Conservation (phyloP, 192 early-diverging fungal genomes). For the Mortierella claussenii region DNA sequence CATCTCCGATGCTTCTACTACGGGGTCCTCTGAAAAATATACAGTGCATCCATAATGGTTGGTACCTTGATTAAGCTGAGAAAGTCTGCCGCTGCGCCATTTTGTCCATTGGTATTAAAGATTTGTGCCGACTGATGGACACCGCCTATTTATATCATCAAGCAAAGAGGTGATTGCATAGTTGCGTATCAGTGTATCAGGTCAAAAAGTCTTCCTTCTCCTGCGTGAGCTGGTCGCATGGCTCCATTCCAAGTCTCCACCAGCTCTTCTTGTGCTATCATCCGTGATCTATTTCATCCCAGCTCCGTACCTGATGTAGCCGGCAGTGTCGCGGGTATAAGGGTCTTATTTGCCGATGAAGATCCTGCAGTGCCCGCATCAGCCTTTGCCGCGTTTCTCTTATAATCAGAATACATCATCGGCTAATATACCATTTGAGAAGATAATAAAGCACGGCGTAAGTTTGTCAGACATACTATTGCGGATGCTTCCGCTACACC, state of each 20-base stretch:
- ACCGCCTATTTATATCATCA: neutral
- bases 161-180: too few relatives aligned
- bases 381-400: constrained; percentile 8
- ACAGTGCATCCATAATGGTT: neutral
- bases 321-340: constrained; percentile 16
- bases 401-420: constrained; percentile 54
- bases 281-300: neutral
- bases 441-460: too few relatives aligned
- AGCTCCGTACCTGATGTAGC: constrained; percentile 1
- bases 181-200: too few relatives aligned
- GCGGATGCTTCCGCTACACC: too few relatives aligned
- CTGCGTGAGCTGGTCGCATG: too few relatives aligned
- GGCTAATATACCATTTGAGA: constrained; percentile 18
- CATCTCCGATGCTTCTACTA: too few relatives aligned
- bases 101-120: constrained; percentile 19
- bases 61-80: constrained; percentile 44
- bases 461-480: too few relatives aligned
- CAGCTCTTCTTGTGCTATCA: neutral
- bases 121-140: constrained; percentile 5
- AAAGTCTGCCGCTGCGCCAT: constrained; percentile 38
- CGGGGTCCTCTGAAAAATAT: too few relatives aligned
- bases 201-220: too few relatives aligned
- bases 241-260: neutral
- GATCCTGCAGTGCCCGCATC: neutral
- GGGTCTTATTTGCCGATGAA: constrained; percentile 2